phyloP scores from a whole-genome alignment of 169 alveolate genomes.

The Plasmodium vinckei region DNA sequence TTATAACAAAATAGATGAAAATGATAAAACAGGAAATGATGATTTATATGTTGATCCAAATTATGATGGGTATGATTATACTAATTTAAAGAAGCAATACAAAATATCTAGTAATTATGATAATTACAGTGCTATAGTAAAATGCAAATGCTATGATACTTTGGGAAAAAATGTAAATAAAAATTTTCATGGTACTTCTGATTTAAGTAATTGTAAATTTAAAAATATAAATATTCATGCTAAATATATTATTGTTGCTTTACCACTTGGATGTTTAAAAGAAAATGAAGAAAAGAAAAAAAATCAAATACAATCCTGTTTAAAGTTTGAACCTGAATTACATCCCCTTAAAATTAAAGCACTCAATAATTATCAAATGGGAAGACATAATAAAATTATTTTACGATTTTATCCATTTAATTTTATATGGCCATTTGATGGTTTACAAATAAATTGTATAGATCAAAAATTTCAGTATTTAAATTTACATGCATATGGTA shows the following conservation, averaged over 20 bases:
- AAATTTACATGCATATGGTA: conserved; percentile 84
- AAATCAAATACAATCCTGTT: conserved; percentile 10
- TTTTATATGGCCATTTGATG: conserved; percentile 81
- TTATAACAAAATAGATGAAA: no score
- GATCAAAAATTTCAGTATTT: conserved; percentile 84
- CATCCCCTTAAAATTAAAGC: conserved; percentile 79
- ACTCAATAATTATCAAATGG: conserved; percentile 81
- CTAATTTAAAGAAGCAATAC: neutral
- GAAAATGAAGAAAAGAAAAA: conserved; percentile 45
- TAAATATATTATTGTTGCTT: conserved; percentile 70
- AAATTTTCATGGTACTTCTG: conserved; percentile 63
- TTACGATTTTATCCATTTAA: conserved; percentile 79
- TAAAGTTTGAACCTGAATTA: conserved; percentile 79
- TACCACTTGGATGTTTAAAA: conserved; percentile 73
- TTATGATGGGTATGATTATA: neutral
- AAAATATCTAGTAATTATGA: neutral
- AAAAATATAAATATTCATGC: conserved; percentile 46
- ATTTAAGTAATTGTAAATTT: conserved; percentile 32
- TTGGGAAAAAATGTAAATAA: conserved; percentile 28
- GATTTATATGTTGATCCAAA: no score
- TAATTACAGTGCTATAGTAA: conserved; percentile 20
- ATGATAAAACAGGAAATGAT: no score
- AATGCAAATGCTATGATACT: conserved; percentile 56
- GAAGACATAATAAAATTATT: conserved; percentile 85
- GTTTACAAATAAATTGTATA: conserved; percentile 82